Base-by-base conservation (phyloP, 2,329 filamentous ascomycete genomes). In the Botrytis medusae region DNA sequence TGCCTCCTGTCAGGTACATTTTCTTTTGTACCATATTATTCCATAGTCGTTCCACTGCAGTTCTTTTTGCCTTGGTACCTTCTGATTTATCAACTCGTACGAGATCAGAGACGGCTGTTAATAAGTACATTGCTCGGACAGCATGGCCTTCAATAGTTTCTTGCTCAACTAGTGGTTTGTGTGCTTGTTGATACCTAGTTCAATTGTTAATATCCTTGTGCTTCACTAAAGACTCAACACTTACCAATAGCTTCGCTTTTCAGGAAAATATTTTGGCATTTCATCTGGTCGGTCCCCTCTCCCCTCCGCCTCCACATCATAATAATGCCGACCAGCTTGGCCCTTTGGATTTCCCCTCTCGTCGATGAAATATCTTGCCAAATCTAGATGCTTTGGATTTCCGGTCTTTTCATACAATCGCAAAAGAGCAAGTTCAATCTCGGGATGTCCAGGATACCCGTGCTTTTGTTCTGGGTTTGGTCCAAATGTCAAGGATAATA, bases 1-100 rank as follows among this genome's bases (percentile, higher is more conserved):
- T 86, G 0, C 88, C 88, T 1, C 89, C 89, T 0, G 89, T 91
- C 25, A 89, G 78, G 73, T 89, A 91, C 86, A 90, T 88, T 78
- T 90, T 91, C 72, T 84, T 84, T 59, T 87, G 82, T 0, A 88
- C 84, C 87, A 90, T 90, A 75, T 90, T 89, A 46, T 84, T 79
- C 89, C 88, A 91, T 6, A 90, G 80, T 12, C 84, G 81, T 37
- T 82, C 78, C 0, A 90, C 76, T 2, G 87, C 82, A 0, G 79
- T 77, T 51, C 67, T 62, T 48, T 76, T 74, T 42, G 67, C 42
- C 37, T 59, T 37, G 4, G 57, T n/a, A 48, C 57, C 42, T 34
- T 44, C 57, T 12, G 57, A 57, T 40, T 48, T 73, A 10, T 82
- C 81, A 6, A 86, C 79, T 40, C 82, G 83, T 0, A 87, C 78